Evolutionary conservation across 2,329 filamentous ascomycete species (phyloP), one percentile per base, ranked within the genome.

Genomic region (Dissoconium aciculare): DNA sequence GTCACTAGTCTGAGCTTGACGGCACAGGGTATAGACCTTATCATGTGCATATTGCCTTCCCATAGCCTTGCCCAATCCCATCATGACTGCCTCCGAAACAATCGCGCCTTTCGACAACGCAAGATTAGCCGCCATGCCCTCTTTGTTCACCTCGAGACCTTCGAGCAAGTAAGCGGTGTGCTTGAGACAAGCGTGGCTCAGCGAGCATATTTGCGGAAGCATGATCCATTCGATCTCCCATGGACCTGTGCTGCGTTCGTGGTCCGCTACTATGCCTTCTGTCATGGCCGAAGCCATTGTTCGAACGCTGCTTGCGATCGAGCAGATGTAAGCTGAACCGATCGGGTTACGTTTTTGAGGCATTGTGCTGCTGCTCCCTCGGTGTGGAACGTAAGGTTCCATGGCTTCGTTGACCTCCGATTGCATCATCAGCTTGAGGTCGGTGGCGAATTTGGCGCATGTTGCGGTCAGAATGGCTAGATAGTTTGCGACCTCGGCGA

Each of bases 361-460:
- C 66, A 70, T 69, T 0, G 66, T 69, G 1, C 60, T 66, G 0
- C 60, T 66, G 2, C 63, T 62, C 2, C 66, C 66, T 6, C 66
- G 56, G 33, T 69, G 64, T 2, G 63, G 60, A 2, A 67, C 62
- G 23, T 64, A 69, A 9, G 46, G 45, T 28, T 50, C 47, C 9
- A 40, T 17, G 3, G 40, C 45, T 30, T 50, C 47, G 17, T 34
- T 36, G n/a, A 50, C 42, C 33, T 50, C 47, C 3, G 40, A 34
- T 38, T 50, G 47, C 45, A 44, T 45, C 39, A 50, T 41, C 15
- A 49, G 35, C 21, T 46, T 46, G 4, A 50, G 34, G 35, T 50
- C 47, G 3, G 43, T 43, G 8, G 45, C 46, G 28, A 48, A 49
- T 25, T 50, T 50, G 17, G 47, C 45, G 26, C 47, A 50, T 5